A percentile compares a stretch with the other conserved stretches of the same genome.
These are phyloP conservation scores for Fusarium acutatum DNA, from an alignment of 2,329 filamentous ascomycete genomes.

Conservation along the genomic window DNA sequence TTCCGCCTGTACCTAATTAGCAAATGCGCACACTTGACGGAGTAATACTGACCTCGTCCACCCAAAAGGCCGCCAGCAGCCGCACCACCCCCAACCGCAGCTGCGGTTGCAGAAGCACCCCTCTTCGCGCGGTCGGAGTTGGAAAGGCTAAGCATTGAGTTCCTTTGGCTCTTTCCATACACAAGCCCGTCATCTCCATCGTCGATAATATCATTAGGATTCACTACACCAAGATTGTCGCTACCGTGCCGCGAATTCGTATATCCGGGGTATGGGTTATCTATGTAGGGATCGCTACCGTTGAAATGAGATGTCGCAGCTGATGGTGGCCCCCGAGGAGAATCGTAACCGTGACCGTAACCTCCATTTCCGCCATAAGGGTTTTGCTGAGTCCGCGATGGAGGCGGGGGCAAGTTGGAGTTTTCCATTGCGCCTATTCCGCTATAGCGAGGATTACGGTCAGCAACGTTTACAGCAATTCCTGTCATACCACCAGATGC, in stretches of 20 bases:
- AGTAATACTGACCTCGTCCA: constrained; percentile 36
- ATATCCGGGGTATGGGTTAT: constrained; percentile 73
- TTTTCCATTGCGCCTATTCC: constrained; percentile 68
- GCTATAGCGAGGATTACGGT: constrained; percentile 70
- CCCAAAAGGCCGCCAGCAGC: constrained; percentile 51
- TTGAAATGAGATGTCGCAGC: constrained; percentile 28
- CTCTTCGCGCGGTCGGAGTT: constrained; percentile 49
- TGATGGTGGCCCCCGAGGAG: constrained; percentile 20
- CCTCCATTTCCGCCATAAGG: constrained; percentile 35
- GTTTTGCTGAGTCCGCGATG: constrained; percentile 46
- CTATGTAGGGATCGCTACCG: constrained; percentile 58
- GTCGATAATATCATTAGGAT: constrained; percentile 83
- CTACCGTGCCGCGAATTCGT: constrained; percentile 53
- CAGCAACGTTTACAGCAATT: constrained; percentile 72
- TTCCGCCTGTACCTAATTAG: constrained; percentile 36
- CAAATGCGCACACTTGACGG: neutral
- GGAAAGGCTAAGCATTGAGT: constrained; percentile 68
- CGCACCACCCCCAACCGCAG: constrained; percentile 55
- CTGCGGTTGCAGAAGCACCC: constrained; percentile 48
- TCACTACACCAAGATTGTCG: constrained; percentile 66
- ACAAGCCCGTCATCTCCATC: constrained; percentile 87
- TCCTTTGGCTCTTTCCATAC: constrained; percentile 58
- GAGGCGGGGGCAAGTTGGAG: constrained; percentile 48
- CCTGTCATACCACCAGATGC: constrained; percentile 74
- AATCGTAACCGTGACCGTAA: constrained; percentile 40